These are phyloP conservation scores for Cornus controversa DNA, from an alignment of 148 eudicot species.

Conservation along the genomic window DNA sequence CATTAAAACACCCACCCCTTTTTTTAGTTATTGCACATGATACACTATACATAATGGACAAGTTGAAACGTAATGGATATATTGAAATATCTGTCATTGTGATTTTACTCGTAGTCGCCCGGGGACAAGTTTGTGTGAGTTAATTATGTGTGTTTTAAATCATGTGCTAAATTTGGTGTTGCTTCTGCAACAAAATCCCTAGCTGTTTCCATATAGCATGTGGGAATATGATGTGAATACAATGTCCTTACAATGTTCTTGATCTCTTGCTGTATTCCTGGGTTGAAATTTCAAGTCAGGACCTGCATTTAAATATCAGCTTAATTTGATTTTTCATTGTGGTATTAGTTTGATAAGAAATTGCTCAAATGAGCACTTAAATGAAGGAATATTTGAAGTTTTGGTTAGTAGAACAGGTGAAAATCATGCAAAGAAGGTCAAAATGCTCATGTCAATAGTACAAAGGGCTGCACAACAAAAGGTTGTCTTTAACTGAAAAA, in stretches of 20 bases:
- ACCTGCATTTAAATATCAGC: not conserved
- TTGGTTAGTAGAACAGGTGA: not conserved
- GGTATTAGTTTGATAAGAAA: not conserved
- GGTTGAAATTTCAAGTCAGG: not conserved
- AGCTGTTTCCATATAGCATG: not conserved
- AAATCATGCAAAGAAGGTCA: not conserved
- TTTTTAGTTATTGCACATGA: not conserved
- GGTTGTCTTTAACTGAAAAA: not conserved
- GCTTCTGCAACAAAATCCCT: not conserved
- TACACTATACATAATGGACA: not conserved
- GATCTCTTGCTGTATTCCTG: too few species aligned
- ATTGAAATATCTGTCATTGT: not conserved
- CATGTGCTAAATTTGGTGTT: not conserved
- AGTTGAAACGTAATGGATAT: not conserved
- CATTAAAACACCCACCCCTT: not conserved
- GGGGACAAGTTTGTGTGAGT: not conserved
- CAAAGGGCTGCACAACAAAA: not conserved
- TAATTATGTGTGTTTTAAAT: not conserved
- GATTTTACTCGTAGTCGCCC: not conserved
- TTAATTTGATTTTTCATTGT: not conserved
- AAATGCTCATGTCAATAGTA: not conserved
- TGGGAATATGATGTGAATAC: not conserved
- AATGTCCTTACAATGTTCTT: not conserved
- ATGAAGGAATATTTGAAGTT: not conserved
- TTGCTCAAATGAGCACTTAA: not conserved